Evolutionary conservation across 2,329 filamentous ascomycete genomes (phyloP).

Genomic region (Neopestalotiopsis sp.): DNA sequence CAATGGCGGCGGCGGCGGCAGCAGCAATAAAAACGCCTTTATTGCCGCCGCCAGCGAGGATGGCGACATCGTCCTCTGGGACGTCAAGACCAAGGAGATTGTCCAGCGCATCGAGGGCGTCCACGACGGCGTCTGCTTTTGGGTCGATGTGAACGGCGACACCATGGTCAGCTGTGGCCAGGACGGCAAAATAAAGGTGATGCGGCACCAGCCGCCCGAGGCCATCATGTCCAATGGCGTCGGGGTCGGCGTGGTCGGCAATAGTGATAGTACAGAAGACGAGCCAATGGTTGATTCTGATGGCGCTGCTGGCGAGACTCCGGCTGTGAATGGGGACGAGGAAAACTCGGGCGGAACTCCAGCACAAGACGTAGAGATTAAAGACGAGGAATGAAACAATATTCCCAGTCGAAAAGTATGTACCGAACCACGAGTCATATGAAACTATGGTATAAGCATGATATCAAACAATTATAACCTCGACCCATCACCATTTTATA

Average conservation of each 20-base stretch:
- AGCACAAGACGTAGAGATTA: constrained; percentile 1
- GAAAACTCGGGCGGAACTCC: not conserved
- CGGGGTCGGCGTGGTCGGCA: not conserved
- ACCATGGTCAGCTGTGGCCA: constrained; percentile 64
- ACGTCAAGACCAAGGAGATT: constrained; percentile 83
- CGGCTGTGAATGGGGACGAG: not conserved
- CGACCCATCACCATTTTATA: not conserved
- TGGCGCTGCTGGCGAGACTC: not conserved
- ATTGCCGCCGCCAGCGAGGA: constrained; percentile 88
- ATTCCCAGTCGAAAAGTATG: not conserved
- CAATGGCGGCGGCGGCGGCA: too few species aligned
- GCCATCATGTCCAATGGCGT: not conserved
- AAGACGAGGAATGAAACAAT: constrained; percentile 2
- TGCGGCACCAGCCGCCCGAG: constrained; percentile 39
- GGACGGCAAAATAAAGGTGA: constrained; percentile 59
- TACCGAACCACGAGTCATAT: not conserved
- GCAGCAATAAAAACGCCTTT: constrained; percentile 51
- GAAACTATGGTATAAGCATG: not conserved
- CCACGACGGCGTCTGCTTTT: constrained; percentile 66
- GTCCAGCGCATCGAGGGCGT: constrained; percentile 69
- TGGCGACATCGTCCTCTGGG: constrained; percentile 85
- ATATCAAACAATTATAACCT: not conserved
- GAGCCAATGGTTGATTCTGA: not conserved
- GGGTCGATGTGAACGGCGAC: constrained; percentile 65
- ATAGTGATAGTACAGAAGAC: not conserved